Percentiles rank a stretch among this genome's conserved stretches.
phyloP scores from a whole-genome alignment of 139 green algal genomes.

The Nannochloris sp. region DNA sequence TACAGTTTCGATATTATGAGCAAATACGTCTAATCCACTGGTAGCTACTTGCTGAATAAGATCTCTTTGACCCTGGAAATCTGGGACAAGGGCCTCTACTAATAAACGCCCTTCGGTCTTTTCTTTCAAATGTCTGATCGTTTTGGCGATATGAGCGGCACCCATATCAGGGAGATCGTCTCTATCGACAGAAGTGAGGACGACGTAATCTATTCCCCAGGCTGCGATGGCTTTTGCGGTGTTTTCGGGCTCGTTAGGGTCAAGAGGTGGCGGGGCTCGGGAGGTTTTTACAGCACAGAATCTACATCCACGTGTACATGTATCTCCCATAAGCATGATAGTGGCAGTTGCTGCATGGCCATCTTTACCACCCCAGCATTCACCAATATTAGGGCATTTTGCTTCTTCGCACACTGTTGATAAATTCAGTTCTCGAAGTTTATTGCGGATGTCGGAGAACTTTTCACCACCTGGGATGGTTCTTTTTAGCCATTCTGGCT shows the following conservation, averaged over 20 bases:
- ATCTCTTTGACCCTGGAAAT: conserved; percentile 65
- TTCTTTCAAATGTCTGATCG: conserved; percentile 71
- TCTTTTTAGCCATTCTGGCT: conserved; percentile 98
- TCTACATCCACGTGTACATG: conserved; percentile 54
- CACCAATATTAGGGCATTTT: conserved; percentile 79
- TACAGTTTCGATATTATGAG: conserved; percentile 94
- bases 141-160: conserved; percentile 78
- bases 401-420: conserved; percentile 88
- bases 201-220: conserved; percentile 98
- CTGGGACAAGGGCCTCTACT: conserved; percentile 91
- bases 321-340: conserved; percentile 96
- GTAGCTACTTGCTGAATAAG: conserved; percentile 2
- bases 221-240: conserved; percentile 70
- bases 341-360: conserved; percentile 93
- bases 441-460: conserved; percentile 70
- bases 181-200: conserved; percentile 95
- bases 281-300: conserved; percentile 96
- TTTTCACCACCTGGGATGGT: conserved; percentile 82
- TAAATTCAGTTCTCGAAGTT: conserved; percentile 88
- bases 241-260: conserved; percentile 89
- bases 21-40: conserved; percentile 95
- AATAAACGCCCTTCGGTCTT: conserved; percentile 64
- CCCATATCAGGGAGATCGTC: conserved; percentile 93
- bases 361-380: conserved; percentile 63
- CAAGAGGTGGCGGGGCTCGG: conserved; percentile 76